These are phyloP conservation scores for Pinus taeda DNA, from an alignment of 75 land plant species.

Conservation along the genomic window DNA sequence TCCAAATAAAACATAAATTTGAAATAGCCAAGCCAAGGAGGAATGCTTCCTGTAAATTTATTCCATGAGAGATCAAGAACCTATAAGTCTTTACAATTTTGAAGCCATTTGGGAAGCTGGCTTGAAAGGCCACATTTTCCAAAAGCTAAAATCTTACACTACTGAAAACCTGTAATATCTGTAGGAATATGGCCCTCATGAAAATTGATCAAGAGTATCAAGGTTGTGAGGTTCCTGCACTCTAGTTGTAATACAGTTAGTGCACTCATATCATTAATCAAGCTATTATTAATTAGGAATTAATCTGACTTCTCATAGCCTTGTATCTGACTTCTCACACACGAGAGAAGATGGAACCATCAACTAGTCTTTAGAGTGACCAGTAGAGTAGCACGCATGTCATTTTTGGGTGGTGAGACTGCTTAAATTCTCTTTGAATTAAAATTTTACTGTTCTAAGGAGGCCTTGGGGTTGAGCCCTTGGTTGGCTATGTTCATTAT, in stretches of 20 bases:
- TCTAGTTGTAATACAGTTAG: slow-evolving; percentile 34
- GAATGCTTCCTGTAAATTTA: slow-evolving; percentile 35
- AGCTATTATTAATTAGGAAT: slow-evolving; percentile 23
- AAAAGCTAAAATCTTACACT: slow-evolving; percentile 26
- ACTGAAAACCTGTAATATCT: slow-evolving; percentile 13
- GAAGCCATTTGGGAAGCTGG: slow-evolving; percentile 35
- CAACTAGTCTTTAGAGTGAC: too few relatives aligned
- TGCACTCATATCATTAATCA: slow-evolving; percentile 23
- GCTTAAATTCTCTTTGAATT: too few relatives aligned
- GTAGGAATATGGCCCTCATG: slow-evolving; percentile 32
- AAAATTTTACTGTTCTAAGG: too few relatives aligned
- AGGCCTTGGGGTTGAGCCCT: too few relatives aligned
- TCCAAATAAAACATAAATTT: slow-evolving; percentile 33
- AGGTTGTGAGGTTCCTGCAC: slow-evolving; percentile 25
- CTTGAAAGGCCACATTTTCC: slow-evolving; percentile 37
- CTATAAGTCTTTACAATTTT: slow-evolving; percentile 24
- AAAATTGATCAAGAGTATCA: slow-evolving; percentile 43
- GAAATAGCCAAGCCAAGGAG: slow-evolving; percentile 34
- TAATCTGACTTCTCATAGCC: too few relatives aligned
- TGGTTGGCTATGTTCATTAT: too few relatives aligned
- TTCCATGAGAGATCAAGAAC: slow-evolving; percentile 59
- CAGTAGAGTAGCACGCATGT: too few relatives aligned
- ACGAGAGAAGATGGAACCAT: too few relatives aligned
- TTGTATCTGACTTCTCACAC: too few relatives aligned
- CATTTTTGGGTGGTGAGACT: too few relatives aligned